phyloP scores from a whole-genome alignment of 306 rosid genomes.

The Astragalus glycyphyllos region DNA sequence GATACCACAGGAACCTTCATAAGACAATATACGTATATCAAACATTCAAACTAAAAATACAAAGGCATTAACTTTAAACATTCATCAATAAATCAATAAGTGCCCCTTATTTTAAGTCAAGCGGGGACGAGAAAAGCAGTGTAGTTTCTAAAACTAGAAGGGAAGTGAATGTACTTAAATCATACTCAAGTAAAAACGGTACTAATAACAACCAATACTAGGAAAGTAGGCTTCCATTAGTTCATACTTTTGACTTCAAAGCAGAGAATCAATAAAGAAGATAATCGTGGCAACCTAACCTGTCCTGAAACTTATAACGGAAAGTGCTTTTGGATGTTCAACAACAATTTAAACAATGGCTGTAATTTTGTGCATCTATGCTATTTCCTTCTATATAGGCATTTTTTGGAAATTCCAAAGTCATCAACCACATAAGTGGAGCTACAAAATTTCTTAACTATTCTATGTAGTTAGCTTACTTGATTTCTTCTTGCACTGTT shows the following conservation, averaged over 20 bases:
- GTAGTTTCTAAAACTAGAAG: constrained; percentile 8
- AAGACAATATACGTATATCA: too few relatives aligned
- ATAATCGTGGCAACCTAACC: constrained; percentile 35
- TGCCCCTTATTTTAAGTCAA: background rate
- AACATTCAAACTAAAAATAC: too few relatives aligned
- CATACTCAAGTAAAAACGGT: background rate
- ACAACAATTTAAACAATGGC: constrained; percentile 25
- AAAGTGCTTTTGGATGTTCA: constrained; percentile 21
- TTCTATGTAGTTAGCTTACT: constrained; percentile 45
- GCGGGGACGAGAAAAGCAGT: background rate
- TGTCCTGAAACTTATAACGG: constrained; percentile 15
- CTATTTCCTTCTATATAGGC: constrained; percentile 36
- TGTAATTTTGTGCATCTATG: constrained; percentile 7
- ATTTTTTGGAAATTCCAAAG: constrained; percentile 28
- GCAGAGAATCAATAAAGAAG: background rate
- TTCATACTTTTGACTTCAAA: constrained; percentile 1
- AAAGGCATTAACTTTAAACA: background rate
- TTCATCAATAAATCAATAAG: background rate
- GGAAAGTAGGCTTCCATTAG: constrained; percentile 10
- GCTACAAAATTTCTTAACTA: constrained; percentile 36
- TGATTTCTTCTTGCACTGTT: constrained; percentile 57
- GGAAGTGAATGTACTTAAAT: constrained; percentile 1
- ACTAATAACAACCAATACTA: background rate
- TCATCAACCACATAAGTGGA: constrained; percentile 33
- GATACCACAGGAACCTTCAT: too few relatives aligned